These are phyloP conservation scores for Aquilaria malaccensis DNA, from an alignment of 345 rosid genomes.

Conservation along the genomic window DNA sequence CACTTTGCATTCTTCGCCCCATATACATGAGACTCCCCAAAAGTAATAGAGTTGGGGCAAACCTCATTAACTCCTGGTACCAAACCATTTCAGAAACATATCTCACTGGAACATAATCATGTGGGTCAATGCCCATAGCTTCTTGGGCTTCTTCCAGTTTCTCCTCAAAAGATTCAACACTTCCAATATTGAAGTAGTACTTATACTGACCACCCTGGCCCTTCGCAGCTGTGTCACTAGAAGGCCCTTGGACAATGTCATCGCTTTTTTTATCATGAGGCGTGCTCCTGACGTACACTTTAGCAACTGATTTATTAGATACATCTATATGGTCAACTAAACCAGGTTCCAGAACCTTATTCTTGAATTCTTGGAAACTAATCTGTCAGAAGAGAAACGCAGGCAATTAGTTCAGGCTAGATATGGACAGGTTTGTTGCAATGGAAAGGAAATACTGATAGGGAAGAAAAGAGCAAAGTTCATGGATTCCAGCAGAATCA, in stretches of 20 bases:
- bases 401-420: not conserved
- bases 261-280: slow-evolving; percentile 36
- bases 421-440: not conserved
- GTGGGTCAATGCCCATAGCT: slow-evolving; percentile 70
- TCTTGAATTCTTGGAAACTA: slow-evolving; percentile 95
- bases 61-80: slow-evolving; percentile 79
- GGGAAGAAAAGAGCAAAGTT: not conserved
- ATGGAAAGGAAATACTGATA: not conserved
- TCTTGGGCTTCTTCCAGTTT: slow-evolving; percentile 92
- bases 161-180: slow-evolving; percentile 89
- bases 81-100: slow-evolving; percentile 69
- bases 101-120: slow-evolving; percentile 69
- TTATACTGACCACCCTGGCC: slow-evolving; percentile 54
- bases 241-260: slow-evolving; percentile 35
- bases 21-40: slow-evolving; percentile 60
- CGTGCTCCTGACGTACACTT: slow-evolving; percentile 65
- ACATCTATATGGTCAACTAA: slow-evolving; percentile 89
- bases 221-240: slow-evolving; percentile 25
- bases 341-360: slow-evolving; percentile 93
- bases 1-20: slow-evolving; percentile 81
- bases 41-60: slow-evolving; percentile 67
- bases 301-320: slow-evolving; percentile 84
- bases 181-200: slow-evolving; percentile 84
- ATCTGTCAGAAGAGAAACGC: slow-evolving; percentile 41
- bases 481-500: not conserved